Base-by-base conservation (phyloP, 2,329 filamentous ascomycete species). In the Diplodia sapinea region DNA sequence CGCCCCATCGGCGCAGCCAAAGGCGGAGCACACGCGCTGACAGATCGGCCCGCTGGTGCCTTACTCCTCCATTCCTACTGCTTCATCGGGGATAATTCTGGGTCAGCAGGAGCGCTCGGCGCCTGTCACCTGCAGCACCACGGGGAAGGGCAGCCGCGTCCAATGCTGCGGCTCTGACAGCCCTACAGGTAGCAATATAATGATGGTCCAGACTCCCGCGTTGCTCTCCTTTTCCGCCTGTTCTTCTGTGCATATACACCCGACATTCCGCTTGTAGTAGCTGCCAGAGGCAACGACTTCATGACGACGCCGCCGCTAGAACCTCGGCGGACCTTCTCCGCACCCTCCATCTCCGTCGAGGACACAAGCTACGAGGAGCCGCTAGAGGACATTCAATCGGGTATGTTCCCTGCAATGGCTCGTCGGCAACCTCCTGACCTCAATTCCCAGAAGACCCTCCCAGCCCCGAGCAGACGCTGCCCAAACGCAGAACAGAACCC, bases 341-440 rank as follows among this genome's bases (percentile, higher is more conserved):
- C 73, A 17, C 77, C 77, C 20, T 74, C 76, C 52, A 78, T 78
- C 56, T 75, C 72, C 31, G 70, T 79, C 3, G 74, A 79, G 70
- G 77, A 79, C 62, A 77, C 74, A 40, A 71, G 71, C 62, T 71
- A n/a, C 54, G 50, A 66, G 11, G 64, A 70, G 36, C 67, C 69
- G 20, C 64, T 70, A 26, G 50, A 68, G 29, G 31, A 67, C 20
- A 13, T 33, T 43, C 51, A 50, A 56, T 38, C 65, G 64, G 68
- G 68, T 64, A 64, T 57, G 33, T 43, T 61, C 43, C 64, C 56
- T 26, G 38, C 64, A 59, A 40, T 51, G 4, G 20, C 20, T 20
- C n/a, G 64, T 43, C 40, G 23, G 31, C 43, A 33, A 17, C 29
- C 2, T 38, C 20, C 64, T 66, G 11, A 36, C 23, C 23, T 36